Evolutionary conservation across 2,329 filamentous ascomycete species (phyloP).

Genomic region (Claviceps paspali): DNA sequence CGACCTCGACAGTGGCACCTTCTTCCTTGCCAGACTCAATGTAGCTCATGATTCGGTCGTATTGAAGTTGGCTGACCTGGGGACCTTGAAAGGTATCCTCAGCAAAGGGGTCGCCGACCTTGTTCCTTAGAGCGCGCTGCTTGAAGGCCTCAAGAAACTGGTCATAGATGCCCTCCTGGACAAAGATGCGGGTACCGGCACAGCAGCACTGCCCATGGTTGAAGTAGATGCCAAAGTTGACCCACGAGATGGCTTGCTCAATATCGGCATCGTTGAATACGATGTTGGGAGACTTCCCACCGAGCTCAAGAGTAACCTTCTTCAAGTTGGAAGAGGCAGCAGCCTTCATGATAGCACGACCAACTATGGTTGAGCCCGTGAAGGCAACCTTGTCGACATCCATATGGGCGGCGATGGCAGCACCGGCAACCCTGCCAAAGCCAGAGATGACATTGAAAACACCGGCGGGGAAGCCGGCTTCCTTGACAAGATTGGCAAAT

Average conservation of each 20-base stretch:
- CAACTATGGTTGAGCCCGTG: slow-evolving; percentile 61
- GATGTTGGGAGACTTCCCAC: slow-evolving; percentile 69
- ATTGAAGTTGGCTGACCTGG: slow-evolving; percentile 73
- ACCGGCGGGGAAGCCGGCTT: slow-evolving; percentile 66
- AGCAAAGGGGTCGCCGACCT: slow-evolving; percentile 71
- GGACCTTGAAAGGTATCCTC: slow-evolving; percentile 74
- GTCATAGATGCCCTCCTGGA: slow-evolving; percentile 77
- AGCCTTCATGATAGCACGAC: slow-evolving; percentile 66
- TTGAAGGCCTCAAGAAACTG: slow-evolving; percentile 73
- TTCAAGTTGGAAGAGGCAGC: slow-evolving; percentile 65
- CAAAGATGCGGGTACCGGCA: slow-evolving; percentile 70
- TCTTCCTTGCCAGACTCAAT: slow-evolving; percentile 52
- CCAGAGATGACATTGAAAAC: slow-evolving; percentile 67
- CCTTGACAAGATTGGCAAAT: slow-evolving; percentile 49
- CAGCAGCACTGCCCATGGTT: slow-evolving; percentile 55
- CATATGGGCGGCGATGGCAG: slow-evolving; percentile 62
- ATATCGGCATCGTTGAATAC: slow-evolving; percentile 67
- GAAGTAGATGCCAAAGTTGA: slow-evolving; percentile 55
- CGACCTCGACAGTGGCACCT: slow-evolving; percentile 45
- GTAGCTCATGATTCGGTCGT: slow-evolving; percentile 74
- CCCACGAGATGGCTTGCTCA: slow-evolving; percentile 62
- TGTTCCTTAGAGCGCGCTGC: slow-evolving; percentile 57
- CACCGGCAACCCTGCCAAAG: slow-evolving; percentile 64
- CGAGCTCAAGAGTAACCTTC: slow-evolving; percentile 68
- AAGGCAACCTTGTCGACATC: slow-evolving; percentile 74